Evolutionary conservation across 2,329 filamentous ascomycete genomes (phyloP), one percentile per base, ranked within the genome.

Genomic region (Blastomyces parvus): DNA sequence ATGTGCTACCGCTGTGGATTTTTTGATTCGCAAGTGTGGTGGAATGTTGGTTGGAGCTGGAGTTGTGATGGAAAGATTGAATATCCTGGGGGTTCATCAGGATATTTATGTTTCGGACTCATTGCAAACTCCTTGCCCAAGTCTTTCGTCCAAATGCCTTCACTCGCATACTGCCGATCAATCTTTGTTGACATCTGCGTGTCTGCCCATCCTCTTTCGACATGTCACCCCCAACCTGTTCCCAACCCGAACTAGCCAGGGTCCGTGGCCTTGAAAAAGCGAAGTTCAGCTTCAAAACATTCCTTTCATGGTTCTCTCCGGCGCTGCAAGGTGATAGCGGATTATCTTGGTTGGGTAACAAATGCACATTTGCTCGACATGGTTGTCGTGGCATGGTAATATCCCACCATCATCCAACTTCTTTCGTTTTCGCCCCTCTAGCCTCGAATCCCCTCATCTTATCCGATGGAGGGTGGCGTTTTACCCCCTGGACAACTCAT

Each of bases 81-180:
- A 69, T 64, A 61, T 66, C 65, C 65, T 68, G 74, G 74, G 36
- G 70, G 62, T 63, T 65, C 61, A 65, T 67, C 66, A 67, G 60
- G 69, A 69, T 77, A 77, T 77, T 77, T 77, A 77, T 77, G 74
- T 73, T 74, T 73, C 63, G 69, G 65, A 66, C 46, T 50, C 27
- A 14, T 33, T 22, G 22, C 69, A 65, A 65, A 40, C 53, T 30
- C 57, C 64, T 66, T 67, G 65, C 63, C 66, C 64, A 66, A 67
- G 67, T 14, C 9, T 57, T 33, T 62, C 60, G 11, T 42, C 52
- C 19, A 14, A 14, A 27, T 46, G n/a, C 14, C 30, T 46, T 46
- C 33, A 42, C 53, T 33, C 9, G 14, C 46, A 25, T 27, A 48
- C 33, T 19, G 58, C 58, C 19, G 58, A 77, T 77, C 77, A 77